Evolutionary conservation across 371 early-diverging fungal genomes (phyloP).

Genomic region (Apophysomyces ossiformis): DNA sequence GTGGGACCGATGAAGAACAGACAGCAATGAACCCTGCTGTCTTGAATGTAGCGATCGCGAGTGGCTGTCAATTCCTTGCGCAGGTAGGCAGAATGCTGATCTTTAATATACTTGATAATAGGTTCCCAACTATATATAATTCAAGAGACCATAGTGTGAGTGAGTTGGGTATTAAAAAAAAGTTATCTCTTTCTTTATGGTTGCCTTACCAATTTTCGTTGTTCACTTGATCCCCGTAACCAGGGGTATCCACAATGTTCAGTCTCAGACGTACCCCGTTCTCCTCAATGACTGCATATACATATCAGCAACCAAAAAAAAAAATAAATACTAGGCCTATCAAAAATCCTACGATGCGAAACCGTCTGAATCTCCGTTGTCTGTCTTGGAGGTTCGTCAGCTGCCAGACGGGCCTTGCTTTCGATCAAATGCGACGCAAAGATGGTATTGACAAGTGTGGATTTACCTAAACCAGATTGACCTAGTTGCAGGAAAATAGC

Average conservation of each 20-base stretch:
- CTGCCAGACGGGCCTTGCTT: slow-evolving; percentile 77
- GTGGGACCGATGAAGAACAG: slow-evolving; percentile 81
- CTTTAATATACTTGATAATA: slow-evolving; percentile 90
- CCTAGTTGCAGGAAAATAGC: slow-evolving; percentile 50
- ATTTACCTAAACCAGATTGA: slow-evolving; percentile 98
- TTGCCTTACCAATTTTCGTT: slow-evolving; percentile 79
- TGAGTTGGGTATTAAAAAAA: background rate
- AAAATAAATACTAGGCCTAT: slow-evolving; percentile 9
- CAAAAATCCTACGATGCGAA: slow-evolving; percentile 66
- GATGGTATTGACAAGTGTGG: slow-evolving; percentile 97
- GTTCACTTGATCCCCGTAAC: slow-evolving; percentile 85
- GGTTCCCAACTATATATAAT: slow-evolving; percentile 75
- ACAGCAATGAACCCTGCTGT: slow-evolving; percentile 83
- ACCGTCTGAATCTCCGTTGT: slow-evolving; percentile 87
- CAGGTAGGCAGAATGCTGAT: slow-evolving; percentile 89
- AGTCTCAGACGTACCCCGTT: slow-evolving; percentile 84
- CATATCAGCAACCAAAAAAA: slow-evolving; percentile 3
- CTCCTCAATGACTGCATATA: slow-evolving; percentile 72
- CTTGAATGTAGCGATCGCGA: slow-evolving; percentile 85
- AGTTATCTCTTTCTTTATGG: slow-evolving; percentile 5
- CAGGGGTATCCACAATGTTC: slow-evolving; percentile 86
- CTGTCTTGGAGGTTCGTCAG: slow-evolving; percentile 78
- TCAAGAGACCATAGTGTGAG: background rate
- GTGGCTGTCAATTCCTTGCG: slow-evolving; percentile 87
- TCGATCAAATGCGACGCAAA: slow-evolving; percentile 88